Base-by-base conservation (phyloP, 768 basidiomycete genomes). In the Boletus rex-veris region DNA sequence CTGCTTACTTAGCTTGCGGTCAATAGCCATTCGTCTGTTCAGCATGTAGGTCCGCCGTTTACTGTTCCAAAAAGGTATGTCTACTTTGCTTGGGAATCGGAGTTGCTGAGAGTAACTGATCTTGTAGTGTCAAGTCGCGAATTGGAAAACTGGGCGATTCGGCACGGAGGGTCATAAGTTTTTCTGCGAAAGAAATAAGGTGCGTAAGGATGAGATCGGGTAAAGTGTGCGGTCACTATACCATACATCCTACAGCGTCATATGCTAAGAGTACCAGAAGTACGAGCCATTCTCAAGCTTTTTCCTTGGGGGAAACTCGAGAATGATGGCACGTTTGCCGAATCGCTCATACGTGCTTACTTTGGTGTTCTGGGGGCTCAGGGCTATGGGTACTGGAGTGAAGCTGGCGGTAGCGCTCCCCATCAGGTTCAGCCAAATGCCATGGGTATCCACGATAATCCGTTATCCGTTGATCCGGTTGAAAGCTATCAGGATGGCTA, bases 221-320 rank as follows among this genome's bases (percentile, higher is more conserved):
- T 21, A 36, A 44, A 40, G 19, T 45, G 28, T 26, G 18, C 24
- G 39, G 35, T 18, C 28, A 12, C 52, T 9, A 48, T 45, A 24
- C 52, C 43, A 31, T 19, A 11, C 48, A 40, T 30, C 15, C 7
- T 10, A 52, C 42, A 75, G 74, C 58, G 66, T 53, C 70, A 75
- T 51, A 76, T 76, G 75, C 48, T 68, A 46, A 69, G 62, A 50
- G 64, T 72, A 6, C 57, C 71, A 0, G 57, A 71, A 51, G 62
- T 72, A 16, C 73, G 66, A 31, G 64, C 66, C 15, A 62, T 73
- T 42, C 59, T 74, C 35, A 61, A 61, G 18, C 70, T 72, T 21
- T 77, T 77, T 55, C 71, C 76, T 8, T 77, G 77, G 76, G 77
- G 73, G 12, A 71, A 69, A 36, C 11, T 77, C 19, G 76, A 78